A percentile compares a stretch with the other conserved stretches of the same genome.
Evolutionary conservation across 306 rosid genomes (phyloP).

Genomic region (Vachellia pachyceras): DNA sequence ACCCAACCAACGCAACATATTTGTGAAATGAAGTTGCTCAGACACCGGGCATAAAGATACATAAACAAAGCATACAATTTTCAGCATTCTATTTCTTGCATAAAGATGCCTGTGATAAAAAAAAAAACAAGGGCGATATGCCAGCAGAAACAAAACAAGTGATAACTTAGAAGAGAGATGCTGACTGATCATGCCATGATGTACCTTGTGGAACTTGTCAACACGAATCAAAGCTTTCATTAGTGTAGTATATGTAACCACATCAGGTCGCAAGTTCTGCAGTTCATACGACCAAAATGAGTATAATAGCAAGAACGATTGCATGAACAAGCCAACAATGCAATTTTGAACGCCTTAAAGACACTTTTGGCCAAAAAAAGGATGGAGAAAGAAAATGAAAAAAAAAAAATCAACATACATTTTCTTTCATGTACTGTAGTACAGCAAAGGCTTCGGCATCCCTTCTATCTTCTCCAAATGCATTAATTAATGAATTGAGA

Average conservation of each 20-base stretch:
- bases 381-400: neutral
- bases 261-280: conserved; percentile 78
- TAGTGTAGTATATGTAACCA: conserved; percentile 70
- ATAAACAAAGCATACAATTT: neutral
- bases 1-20: conserved; percentile 41
- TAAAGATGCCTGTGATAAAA: neutral
- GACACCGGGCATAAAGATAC: conserved; percentile 24
- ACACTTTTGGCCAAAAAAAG: neutral
- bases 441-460: conserved; percentile 78
- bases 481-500: conserved; percentile 76
- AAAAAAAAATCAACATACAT: conserved; percentile 39
- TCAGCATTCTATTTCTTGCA: conserved; percentile 19
- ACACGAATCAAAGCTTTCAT: conserved; percentile 79
- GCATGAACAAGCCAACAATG: neutral
- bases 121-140: conserved; percentile 2
- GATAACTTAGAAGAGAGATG: neutral
- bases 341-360: neutral
- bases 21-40: conserved; percentile 25
- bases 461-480: conserved; percentile 75
- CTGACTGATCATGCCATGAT: neutral
- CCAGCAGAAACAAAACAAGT: neutral
- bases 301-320: neutral
- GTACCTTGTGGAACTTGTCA: conserved; percentile 63
- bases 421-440: conserved; percentile 71
- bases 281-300: conserved; percentile 33